These are phyloP conservation scores for Septoria petroselini DNA, from an alignment of 2,329 filamentous ascomycete species.

Conservation along the genomic window DNA sequence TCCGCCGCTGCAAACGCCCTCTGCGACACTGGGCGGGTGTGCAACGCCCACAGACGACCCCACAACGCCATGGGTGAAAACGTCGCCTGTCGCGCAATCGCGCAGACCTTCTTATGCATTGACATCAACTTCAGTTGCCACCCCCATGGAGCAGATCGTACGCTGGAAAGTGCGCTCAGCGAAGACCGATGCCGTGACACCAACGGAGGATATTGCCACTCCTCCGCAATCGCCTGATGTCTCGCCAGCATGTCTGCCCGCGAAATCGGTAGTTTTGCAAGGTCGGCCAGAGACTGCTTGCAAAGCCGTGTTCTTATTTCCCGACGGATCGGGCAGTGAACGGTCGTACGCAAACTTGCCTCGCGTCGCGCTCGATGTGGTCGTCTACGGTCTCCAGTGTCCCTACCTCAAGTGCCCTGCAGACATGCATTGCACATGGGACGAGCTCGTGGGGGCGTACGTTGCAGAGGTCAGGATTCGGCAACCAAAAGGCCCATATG, in stretches of 20 bases:
- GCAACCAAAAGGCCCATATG: slow-evolving; percentile 36
- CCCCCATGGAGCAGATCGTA: slow-evolving; percentile 4
- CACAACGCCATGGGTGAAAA: neutral
- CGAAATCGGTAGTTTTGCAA: slow-evolving; percentile 9
- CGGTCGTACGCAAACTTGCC: slow-evolving; percentile 7
- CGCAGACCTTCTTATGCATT: neutral
- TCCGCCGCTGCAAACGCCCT: neutral
- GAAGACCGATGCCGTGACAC: neutral
- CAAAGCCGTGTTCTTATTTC: slow-evolving; percentile 9
- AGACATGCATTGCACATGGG: slow-evolving; percentile 16
- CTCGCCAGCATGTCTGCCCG: neutral
- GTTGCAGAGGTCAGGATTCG: slow-evolving; percentile 40
- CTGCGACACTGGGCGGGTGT: neutral
- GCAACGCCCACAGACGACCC: neutral
- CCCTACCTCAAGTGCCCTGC: slow-evolving; percentile 36
- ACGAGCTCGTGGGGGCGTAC: slow-evolving; percentile 13
- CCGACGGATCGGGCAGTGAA: slow-evolving; percentile 8
- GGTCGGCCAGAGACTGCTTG: neutral
- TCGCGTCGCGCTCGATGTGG: slow-evolving; percentile 10
- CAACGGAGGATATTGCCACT: slow-evolving; percentile 2
- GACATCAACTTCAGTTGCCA: slow-evolving; percentile 3
- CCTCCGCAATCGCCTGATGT: neutral
- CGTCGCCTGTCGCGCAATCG: neutral
- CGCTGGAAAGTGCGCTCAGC: neutral
- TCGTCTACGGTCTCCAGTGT: slow-evolving; percentile 45